Base-by-base conservation (phyloP, 2,329 filamentous ascomycete species). In the Beauveria sp. region DNA sequence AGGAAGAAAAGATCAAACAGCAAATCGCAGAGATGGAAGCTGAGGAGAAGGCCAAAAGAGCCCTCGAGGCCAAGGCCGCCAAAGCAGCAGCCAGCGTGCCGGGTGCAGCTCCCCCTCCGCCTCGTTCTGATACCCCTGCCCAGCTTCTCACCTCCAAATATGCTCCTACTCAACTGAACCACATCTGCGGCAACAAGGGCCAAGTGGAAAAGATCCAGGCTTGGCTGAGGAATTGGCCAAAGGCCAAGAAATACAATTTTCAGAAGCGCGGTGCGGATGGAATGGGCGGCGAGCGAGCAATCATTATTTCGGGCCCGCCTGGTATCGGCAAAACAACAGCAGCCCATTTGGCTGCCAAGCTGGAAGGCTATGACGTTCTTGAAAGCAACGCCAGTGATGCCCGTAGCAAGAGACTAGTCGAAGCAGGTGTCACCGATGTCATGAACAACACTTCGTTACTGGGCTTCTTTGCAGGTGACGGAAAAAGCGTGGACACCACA, bases 301-400 rank as follows among this genome's bases (percentile, higher is more conserved):
- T 98, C 66, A 96, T 98, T 72, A 88, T 99, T 60, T 93, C 96
- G 66, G 95, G 95, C 0, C 93, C 95, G 18, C 95, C 95, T 34
- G 95, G 95, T 20, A 96, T 99, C 66, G 95, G 95, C 67, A 99
- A 99, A 77, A 99, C 95, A 2, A 99, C 95, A 38, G 91, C 96
- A 55, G 95, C 95, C 26, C 95, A 99, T 77, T 80, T 99, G 34
- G 91, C 96, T 18, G 93, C 95, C 0, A 96, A 92, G 70, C 77
- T 98, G 22, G 93, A 96, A 71, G 93, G 93, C 2, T 98, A 91
- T 70, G 95, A 99, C 73, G 84, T 97, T 49, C 80, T 99, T 14
- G 95, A 99, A 77, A 95, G 87, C 70, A 99, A 99, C 71, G 95
- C 95, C 42, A 98, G 93, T 74, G 95, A 99, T 71, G 89, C 91